phyloP scores from a whole-genome alignment of 495 filamentous ascomycete genomes.

The Hyaloscypha bicolor region DNA sequence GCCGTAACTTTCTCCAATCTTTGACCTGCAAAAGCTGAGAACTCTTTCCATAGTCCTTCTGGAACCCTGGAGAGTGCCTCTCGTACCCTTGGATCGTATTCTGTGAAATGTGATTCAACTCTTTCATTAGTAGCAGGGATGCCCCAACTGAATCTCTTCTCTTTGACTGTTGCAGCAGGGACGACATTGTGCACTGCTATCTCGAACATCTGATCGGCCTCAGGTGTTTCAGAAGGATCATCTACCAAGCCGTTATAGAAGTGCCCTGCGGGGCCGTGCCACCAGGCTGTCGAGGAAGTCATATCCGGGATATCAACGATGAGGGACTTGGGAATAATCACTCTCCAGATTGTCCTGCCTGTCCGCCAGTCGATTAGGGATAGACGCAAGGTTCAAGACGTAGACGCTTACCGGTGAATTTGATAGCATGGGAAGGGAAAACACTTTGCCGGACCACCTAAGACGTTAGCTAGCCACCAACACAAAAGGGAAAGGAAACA shows the following conservation, averaged over 20 bases:
- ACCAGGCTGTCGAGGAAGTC: slow-evolving; percentile 46
- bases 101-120: slow-evolving; percentile 42
- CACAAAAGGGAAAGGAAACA: slow-evolving; percentile 19
- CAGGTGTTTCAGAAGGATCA: slow-evolving; percentile 27
- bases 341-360: slow-evolving; percentile 44
- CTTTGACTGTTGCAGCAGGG: slow-evolving; percentile 33
- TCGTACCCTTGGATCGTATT: slow-evolving; percentile 40
- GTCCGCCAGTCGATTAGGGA: neutral
- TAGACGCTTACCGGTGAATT: slow-evolving; percentile 33
- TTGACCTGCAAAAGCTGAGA: slow-evolving; percentile 46
- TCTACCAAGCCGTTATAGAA: slow-evolving; percentile 43
- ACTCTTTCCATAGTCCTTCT: slow-evolving; percentile 46
- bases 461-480: slow-evolving; percentile 14
- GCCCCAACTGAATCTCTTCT: slow-evolving; percentile 48
- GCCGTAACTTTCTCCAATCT: slow-evolving; percentile 41
- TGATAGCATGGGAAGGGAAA: slow-evolving; percentile 41
- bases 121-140: slow-evolving; percentile 46
- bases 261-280: slow-evolving; percentile 46
- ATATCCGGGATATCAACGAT: slow-evolving; percentile 41
- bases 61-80: slow-evolving; percentile 40
- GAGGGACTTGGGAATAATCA: slow-evolving; percentile 38
- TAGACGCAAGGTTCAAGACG: neutral
- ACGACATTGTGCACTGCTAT: slow-evolving; percentile 37
- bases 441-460: slow-evolving; percentile 34
- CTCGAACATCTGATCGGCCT: slow-evolving; percentile 42